Evolutionary conservation across 305 asterid species (phyloP).

Genomic region (Andrographis paniculata): DNA sequence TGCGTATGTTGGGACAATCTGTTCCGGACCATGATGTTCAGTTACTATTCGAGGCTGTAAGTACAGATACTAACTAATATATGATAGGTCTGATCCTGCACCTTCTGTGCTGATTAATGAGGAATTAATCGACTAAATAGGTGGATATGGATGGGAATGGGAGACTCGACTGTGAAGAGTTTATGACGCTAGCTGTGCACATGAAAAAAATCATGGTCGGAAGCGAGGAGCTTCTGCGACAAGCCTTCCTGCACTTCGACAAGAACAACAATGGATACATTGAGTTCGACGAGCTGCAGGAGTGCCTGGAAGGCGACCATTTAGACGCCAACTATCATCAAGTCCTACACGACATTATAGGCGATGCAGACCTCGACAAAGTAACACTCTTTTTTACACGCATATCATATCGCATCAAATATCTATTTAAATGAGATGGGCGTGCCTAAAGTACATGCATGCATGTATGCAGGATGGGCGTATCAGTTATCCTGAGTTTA

Average conservation of each 20-base stretch:
- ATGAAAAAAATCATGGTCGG: constrained; percentile 49
- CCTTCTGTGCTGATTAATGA: too few species aligned
- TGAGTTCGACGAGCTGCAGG: constrained; percentile 69
- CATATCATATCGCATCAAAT: too few species aligned
- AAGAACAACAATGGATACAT: constrained; percentile 64
- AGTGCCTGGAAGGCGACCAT: constrained; percentile 48
- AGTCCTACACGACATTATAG: constrained; percentile 56
- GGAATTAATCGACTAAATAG: too few species aligned
- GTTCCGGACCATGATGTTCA: constrained; percentile 64
- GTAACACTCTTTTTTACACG: constrained; percentile 21
- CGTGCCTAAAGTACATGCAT: background rate
- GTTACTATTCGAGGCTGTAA: constrained; percentile 65
- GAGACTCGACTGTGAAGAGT: constrained; percentile 58
- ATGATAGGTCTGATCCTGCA: background rate
- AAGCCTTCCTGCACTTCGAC: constrained; percentile 64
- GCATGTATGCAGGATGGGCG: constrained; percentile 51
- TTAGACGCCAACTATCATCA: constrained; percentile 44
- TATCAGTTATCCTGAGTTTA: constrained; percentile 67
- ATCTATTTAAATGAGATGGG: too few species aligned
- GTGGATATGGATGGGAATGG: constrained; percentile 82
- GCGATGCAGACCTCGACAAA: constrained; percentile 83
- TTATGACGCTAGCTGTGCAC: constrained; percentile 75
- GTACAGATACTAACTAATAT: constrained; percentile 2
- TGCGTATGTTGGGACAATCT: constrained; percentile 50
- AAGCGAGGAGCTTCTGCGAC: constrained; percentile 51